Percentiles rank a stretch among this genome's conserved stretches.
Conservation (phyloP, 2,329 filamentous ascomycete genomes). For the Metarhizium anisopliae region DNA sequence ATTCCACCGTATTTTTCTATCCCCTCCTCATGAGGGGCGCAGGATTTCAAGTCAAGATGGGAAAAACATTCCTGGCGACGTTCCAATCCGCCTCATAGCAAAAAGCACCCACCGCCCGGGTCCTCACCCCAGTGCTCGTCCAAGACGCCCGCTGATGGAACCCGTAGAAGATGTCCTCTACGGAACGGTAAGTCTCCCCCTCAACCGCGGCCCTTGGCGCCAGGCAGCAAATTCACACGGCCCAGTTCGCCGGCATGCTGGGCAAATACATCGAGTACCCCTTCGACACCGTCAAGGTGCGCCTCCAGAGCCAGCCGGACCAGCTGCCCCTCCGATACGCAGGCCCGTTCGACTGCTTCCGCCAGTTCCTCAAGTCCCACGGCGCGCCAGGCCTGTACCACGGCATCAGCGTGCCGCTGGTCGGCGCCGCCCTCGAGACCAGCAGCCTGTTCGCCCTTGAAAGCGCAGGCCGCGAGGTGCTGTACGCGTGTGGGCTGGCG, state of each 20-base stretch:
- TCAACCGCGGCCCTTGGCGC: too few relatives aligned
- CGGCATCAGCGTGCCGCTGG: conserved; percentile 82
- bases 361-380: conserved; percentile 70
- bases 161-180: too few relatives aligned
- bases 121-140: too few relatives aligned
- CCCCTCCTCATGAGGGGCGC: too few relatives aligned
- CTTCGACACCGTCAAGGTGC: conserved; percentile 97
- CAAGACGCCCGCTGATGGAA: too few relatives aligned
- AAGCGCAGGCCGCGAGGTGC: conserved; percentile 39
- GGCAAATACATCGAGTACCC: conserved; percentile 98
- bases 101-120: too few relatives aligned
- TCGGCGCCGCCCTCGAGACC: conserved; percentile 86
- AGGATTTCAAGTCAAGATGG: too few relatives aligned
- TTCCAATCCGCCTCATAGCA: too few relatives aligned
- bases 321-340: conserved; percentile 71
- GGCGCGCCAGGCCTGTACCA: conserved; percentile 80
- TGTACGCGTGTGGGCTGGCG: conserved; percentile 45
- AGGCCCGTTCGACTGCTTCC: conserved; percentile 88
- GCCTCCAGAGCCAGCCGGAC: conserved; percentile 90
- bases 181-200: too few relatives aligned
- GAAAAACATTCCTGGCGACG: too few relatives aligned
- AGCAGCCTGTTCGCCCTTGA: conserved; percentile 92
- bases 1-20: too few relatives aligned
- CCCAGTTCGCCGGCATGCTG: conserved; percentile 70
- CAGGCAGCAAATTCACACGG: too few relatives aligned